A percentile compares a stretch with the other conserved stretches of the same genome.
Conservation (phyloP, 495 filamentous ascomycete species). For the Lasiosphaeria hispida region DNA sequence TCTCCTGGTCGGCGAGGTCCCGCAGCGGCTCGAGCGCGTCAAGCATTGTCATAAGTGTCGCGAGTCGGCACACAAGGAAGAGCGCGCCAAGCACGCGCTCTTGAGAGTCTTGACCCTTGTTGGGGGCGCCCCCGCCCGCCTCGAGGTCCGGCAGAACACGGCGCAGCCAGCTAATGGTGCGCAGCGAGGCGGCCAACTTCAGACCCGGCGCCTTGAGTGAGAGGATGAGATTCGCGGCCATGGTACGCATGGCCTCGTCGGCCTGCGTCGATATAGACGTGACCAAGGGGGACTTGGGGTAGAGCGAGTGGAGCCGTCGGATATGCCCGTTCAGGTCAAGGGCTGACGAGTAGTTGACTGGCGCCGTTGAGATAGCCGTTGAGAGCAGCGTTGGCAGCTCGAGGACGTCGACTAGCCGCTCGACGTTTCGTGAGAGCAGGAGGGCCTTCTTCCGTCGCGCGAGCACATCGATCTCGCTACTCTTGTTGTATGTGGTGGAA, state of each 20-base stretch:
- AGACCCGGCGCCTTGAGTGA: slow-evolving; percentile 72
- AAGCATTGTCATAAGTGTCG: slow-evolving; percentile 75
- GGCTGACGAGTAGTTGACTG: slow-evolving; percentile 77
- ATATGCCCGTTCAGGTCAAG: slow-evolving; percentile 94
- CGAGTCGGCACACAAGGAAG: slow-evolving; percentile 83
- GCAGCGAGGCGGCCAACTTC: slow-evolving; percentile 86
- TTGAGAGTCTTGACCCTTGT: slow-evolving; percentile 46
- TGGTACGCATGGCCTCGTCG: slow-evolving; percentile 82
- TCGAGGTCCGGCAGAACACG: slow-evolving; percentile 77
- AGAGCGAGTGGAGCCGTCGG: slow-evolving; percentile 76
- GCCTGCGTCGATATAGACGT: slow-evolving; percentile 71
- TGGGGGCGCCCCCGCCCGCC: slow-evolving; percentile 28
- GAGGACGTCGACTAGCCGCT: slow-evolving; percentile 84
- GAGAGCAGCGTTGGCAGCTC: slow-evolving; percentile 85
- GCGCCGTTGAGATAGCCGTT: slow-evolving; percentile 48
- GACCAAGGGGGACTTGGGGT: slow-evolving; percentile 74
- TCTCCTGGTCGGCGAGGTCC: slow-evolving; percentile 88
- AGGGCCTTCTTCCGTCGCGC: slow-evolving; percentile 76
- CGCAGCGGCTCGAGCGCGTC: slow-evolving; percentile 82
- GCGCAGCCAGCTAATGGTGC: slow-evolving; percentile 88
- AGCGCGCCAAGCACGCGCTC: slow-evolving; percentile 72
- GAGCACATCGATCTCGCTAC: slow-evolving; percentile 65
- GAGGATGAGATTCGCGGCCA: slow-evolving; percentile 81
- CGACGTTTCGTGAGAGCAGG: slow-evolving; percentile 83
- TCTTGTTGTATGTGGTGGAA: slow-evolving; percentile 76